Conservation (phyloP, 352 stramenopile species). For the Thraustotheca clavata region DNA sequence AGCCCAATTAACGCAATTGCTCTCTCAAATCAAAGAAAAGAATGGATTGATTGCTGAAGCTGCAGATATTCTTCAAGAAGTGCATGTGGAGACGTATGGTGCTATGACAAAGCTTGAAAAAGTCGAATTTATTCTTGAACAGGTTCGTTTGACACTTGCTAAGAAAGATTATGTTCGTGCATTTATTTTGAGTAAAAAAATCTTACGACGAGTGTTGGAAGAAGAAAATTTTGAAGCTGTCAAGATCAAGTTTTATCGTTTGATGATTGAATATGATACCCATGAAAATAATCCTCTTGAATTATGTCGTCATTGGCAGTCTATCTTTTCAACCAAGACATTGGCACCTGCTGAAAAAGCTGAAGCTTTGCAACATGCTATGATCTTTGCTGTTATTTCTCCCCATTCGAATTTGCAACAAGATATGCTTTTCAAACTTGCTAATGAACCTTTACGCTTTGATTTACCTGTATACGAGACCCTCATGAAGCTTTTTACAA, state of each 20-base stretch:
- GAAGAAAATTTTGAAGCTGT: conserved; percentile 76
- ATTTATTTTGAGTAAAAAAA: conserved; percentile 96
- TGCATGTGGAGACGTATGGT: conserved; percentile 98
- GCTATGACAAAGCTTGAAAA: conserved; percentile 98
- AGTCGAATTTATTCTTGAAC: conserved; percentile 97
- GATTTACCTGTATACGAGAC: conserved; percentile 53
- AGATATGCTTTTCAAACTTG: conserved; percentile 62
- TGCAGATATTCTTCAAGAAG: conserved; percentile 94
- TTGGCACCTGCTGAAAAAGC: conserved; percentile 54
- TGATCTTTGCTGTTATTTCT: conserved; percentile 70
- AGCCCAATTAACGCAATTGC: conserved; percentile 88
- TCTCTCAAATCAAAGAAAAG: conserved; percentile 89
- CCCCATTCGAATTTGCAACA: conserved; percentile 69
- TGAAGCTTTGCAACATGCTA: conserved; percentile 62
- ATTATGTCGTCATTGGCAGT: conserved; percentile 83
- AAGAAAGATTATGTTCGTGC: conserved; percentile 97
- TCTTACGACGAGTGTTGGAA: conserved; percentile 89
- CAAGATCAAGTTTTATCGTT: conserved; percentile 95
- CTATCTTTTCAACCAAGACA: conserved; percentile 72
- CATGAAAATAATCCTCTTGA: conserved; percentile 95
- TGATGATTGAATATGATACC: conserved; percentile 95
- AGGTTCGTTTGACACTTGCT: conserved; percentile 93
- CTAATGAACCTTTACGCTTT: conserved; percentile 48
- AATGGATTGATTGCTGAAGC: conserved; percentile 89
- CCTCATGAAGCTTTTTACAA: conserved; percentile 88